Base-by-base conservation (phyloP, 352 stramenopile genomes). In the Phytophthora niederhauseri region DNA sequence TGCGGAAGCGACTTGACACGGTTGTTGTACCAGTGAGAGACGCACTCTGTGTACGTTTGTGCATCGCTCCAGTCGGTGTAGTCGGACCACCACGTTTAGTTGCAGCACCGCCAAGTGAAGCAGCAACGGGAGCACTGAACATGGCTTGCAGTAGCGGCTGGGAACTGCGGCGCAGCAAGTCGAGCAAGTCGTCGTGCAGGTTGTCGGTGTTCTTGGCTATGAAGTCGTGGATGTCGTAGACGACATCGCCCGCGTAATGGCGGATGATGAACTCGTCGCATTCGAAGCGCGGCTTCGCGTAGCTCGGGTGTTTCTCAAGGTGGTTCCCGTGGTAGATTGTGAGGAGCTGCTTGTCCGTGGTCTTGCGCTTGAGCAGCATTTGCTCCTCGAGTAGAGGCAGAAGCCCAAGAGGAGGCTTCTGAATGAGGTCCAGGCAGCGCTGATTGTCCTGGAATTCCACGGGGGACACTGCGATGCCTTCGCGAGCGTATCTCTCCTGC, bases 151-250 rank as follows among this genome's bases (percentile, higher is more conserved):
- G 68, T 46, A 96, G 66, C n/a, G 82, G 69, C 49, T 96, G 84
- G 0, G 78, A 72, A 43, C 86, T 94, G 5, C 76, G 75, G 34
- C 87, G 78, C 36, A 96, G 67, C 22, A 97, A 54, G 59, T 96
- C 87, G 17, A 96, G 66, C 38, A 95, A 65, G 50, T 97, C 91
- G 36, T 95, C 89, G 66, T 96, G 89, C n/a, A 97, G 65, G 52
- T 95, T 95, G 75, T 96, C 89, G 2, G 86, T 97, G 74, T 95
- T 97, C 71, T 97, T 97, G 14, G 81, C 80, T 34, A 95, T 89
- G 53, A 97, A 96, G 31, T 87, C 90, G 50, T 94, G 79, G 31
- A 93, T 89, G 31, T 85, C 84, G 63, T 97, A 96, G 11, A 78
- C 81, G 12, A 95, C 84, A 28, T 94, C 89, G 7, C 89, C 89